Evolutionary conservation across 1,139 yeast species (phyloP).

Genomic region (Lodderomyces pseudojiufengensis): DNA sequence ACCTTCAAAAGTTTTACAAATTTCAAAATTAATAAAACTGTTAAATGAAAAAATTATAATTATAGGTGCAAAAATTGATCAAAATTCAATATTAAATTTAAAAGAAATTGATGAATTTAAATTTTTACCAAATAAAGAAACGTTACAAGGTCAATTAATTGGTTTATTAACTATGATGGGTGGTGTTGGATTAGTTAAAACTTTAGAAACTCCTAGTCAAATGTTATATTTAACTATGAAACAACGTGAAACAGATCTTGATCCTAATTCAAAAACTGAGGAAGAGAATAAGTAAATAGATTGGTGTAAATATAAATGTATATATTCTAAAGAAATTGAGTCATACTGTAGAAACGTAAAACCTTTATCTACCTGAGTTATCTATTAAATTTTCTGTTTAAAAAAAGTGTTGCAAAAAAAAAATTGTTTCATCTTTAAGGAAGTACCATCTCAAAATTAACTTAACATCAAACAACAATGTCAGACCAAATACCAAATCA

Average conservation of each 20-base stretch:
- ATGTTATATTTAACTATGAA: slow-evolving; percentile 71
- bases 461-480: slow-evolving; percentile 1
- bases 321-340: no score
- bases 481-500: neutral
- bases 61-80: slow-evolving; percentile 81
- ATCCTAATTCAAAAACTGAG: slow-evolving; percentile 9
- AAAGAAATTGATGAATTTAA: slow-evolving; percentile 60
- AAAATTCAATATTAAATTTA: slow-evolving; percentile 46
- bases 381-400: no score
- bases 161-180: slow-evolving; percentile 82
- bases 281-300: no score
- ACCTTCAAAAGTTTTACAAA: slow-evolving; percentile 62
- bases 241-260: slow-evolving; percentile 49
- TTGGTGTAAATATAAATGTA: no score
- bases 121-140: slow-evolving; percentile 65
- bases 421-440: slow-evolving; percentile 1
- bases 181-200: slow-evolving; percentile 85
- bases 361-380: no score
- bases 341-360: no score
- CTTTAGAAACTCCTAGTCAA: slow-evolving; percentile 67
- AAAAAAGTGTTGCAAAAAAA: neutral
- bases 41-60: slow-evolving; percentile 73
- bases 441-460: neutral
- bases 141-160: slow-evolving; percentile 75
- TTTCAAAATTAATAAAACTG: slow-evolving; percentile 57